Evolutionary conservation across 1,284 basidiomycete genomes (phyloP), one percentile per base, ranked within the genome.

Genomic region (Naganishia liquefaciens): DNA sequence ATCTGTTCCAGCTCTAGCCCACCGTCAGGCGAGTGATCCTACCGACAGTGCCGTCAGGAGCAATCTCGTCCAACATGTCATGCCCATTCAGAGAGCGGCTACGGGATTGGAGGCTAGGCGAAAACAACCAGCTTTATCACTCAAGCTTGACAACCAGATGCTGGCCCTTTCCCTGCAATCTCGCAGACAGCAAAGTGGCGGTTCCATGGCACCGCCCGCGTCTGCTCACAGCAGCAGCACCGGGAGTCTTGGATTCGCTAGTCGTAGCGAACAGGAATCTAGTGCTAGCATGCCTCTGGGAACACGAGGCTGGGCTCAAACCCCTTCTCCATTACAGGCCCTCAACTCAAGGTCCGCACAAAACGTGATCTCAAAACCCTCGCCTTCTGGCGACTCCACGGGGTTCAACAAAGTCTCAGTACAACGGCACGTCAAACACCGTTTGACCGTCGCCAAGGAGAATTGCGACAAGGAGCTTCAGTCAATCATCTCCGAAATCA

Each of bases 391-490:
- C 54, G 52, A 71, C 13, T 71, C 73, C 0, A 74, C 74, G 0
- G 76, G 76, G 3, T 66, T 79, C 39, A 77, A 76, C 5, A 69
- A 76, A 7, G 73, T 90, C 50, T 95, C 93, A 72, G 93, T 98
- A 68, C 85, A 91, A 63, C 86, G 92, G 66, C 94, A 98, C 81
- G 91, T 98, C 73, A 91, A 90, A 53, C 87, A 93, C 71, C 88
- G 95, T 63, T 87, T 98, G 76, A 90, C 89, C 77, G 88, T 88
- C 0, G 93, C 95, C 65, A 99, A 99, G 82, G 87, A 89, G 62
- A 89, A 91, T 70, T 99, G 95, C 81, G 93, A 99, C 84, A 90
- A 90, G 80, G 93, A 96, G 74, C 85, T 99, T 13, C 87, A 88
- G 74, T 88, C 91, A 72, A 90, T 97, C 73, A 90, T 95, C 62